Base-by-base conservation (phyloP, 441 rosid genomes). In the Adansonia rubrostipa region DNA sequence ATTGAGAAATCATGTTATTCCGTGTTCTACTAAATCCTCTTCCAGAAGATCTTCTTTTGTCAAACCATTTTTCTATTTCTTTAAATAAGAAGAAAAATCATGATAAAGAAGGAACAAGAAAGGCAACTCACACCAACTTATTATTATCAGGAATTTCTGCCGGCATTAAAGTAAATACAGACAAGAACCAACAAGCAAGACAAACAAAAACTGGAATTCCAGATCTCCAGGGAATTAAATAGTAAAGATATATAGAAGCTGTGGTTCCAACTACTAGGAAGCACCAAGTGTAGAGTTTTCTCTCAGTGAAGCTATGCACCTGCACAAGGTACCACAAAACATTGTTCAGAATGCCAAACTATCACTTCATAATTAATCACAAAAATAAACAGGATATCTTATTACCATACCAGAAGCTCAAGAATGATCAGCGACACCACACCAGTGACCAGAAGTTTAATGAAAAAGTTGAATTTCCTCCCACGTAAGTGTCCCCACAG, bases 121-220 rank as follows among this genome's bases (percentile, higher is more conserved):
- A 82, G 79, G 71, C 20, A 77, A 86, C 98, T 84, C 87, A 93
- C 98, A 96, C 99, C 76, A 93, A 79, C 72, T 79, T 87, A 86
- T 92, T 96, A 77, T 92, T 92, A 80, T 96, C 97, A 11, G 98
- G 99, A 83, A 96, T 96, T 86, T 96, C 99, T 47, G 98, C 99
- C 7, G 97, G 99, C 98, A 93, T 92, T 87, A 91, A 82, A 67
- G 98, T 96, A 80, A 96, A 93, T 75, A 88, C 80, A 79, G 97
- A 93, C 66, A 93, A 75, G 86, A 89, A 89, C 93, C 96, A 93
- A 86, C 96, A 93, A 9, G 97, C 76, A 60, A 85, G 58, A 78
- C 93, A 89, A 76, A 91, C 91, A 84, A 93, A 96, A 87, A 89
- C 62, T 17, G 98, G 96, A 84, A 92, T 86, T 75, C 89, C 87